Base-by-base conservation (phyloP, 768 basidiomycete genomes). In the Pholiota microspora region DNA sequence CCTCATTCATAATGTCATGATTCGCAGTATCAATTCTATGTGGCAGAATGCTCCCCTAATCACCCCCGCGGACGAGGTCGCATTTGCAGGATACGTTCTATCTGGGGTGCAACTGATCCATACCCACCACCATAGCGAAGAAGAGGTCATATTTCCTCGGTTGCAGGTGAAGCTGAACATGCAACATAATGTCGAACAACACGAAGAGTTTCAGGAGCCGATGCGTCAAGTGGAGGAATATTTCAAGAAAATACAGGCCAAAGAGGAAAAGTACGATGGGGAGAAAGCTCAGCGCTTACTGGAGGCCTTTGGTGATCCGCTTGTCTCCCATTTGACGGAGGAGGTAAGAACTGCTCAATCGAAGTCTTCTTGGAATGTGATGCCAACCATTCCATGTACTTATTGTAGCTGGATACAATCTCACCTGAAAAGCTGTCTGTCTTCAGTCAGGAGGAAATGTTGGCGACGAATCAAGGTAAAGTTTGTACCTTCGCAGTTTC, bases 1-100 rank as follows among this genome's bases (percentile, higher is more conserved):
- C 12, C 45, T 65, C 15, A 60, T 62, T 15, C 64, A 65, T 51
- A 65, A 65, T n/a, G 59, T 62, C 21, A 47, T 63, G 50, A 65
- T 65, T 31, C 58, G 64, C 3, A 45, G 54, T 10, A 46, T 65
- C 40, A 65, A 63, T 29, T 58, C 62, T 1, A 49, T 61, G 31
- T 51, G 45, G 49, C 13, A 16, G 6, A 45, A 54, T 38, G 57
- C 55, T 13, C 57, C 53, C 4, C 47, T 51, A 6, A 36, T 54
- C 27, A 54, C 25, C 5, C 28, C 40, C 25, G 36, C 45, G 29
- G 56, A 57, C 46, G 56, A 51, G 27, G 10, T 16, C 28, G 45
- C 42, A 4, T 57, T 52, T 27, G 51, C 44, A 21, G 50, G 50
- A 10, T 57, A 57, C 45, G 42, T 42, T 4, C 36, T 57, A 1